Evolutionary conservation across 148 eudicot genomes (phyloP).

Genomic region (Camellia lanceoleosa): DNA sequence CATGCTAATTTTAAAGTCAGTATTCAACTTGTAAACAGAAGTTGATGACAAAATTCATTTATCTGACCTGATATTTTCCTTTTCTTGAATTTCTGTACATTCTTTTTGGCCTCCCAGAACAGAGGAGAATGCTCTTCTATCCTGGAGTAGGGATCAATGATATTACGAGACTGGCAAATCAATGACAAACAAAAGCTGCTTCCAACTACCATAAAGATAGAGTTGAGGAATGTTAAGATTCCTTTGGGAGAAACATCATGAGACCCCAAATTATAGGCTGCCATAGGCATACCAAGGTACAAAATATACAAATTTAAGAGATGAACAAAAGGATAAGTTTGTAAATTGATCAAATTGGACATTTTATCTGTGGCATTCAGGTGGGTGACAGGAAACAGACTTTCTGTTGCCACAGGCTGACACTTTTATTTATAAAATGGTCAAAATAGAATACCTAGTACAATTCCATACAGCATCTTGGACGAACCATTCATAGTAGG

Average conservation of each 20-base stretch:
- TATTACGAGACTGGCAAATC: not conserved
- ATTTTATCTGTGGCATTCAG: not conserved
- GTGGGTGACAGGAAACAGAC: conserved; percentile 4
- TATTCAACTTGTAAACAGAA: conserved; percentile 9
- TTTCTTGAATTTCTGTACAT: conserved; percentile 18
- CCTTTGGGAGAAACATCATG: not conserved
- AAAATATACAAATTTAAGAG: not conserved
- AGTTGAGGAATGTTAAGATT: not conserved
- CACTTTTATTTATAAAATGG: not conserved
- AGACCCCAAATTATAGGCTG: conserved; percentile 2
- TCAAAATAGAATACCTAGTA: not conserved
- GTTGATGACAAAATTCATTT: conserved; percentile 10
- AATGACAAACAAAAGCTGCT: conserved; percentile 12
- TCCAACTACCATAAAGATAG: conserved; percentile 6
- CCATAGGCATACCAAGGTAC: not conserved
- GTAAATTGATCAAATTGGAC: not conserved
- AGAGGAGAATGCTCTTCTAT: conserved; percentile 32
- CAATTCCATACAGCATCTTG: conserved; percentile 2
- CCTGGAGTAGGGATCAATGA: conserved; percentile 31
- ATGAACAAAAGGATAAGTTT: not conserved
- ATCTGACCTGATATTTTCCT: conserved; percentile 35
- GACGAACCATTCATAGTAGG: conserved; percentile 1
- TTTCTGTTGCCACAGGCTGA: not conserved
- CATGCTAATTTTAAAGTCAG: not conserved
- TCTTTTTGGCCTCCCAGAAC: conserved; percentile 29